Conservation (phyloP, 805 yeast species). For the Candida golubevii region DNA sequence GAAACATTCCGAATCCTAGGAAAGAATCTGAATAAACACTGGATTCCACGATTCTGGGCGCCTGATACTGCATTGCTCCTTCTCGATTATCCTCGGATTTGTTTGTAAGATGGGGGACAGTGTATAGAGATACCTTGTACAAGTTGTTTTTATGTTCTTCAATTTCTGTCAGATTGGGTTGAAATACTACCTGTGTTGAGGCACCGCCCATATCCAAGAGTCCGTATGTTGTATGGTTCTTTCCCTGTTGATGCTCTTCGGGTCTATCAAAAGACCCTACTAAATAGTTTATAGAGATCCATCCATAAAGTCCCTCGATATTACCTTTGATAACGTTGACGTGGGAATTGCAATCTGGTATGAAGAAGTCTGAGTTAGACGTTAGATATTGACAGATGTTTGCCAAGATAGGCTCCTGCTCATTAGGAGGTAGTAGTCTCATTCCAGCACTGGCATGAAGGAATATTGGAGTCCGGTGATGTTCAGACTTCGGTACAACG, state of each 20-base stretch:
- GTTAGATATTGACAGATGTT: slow-evolving; percentile 48
- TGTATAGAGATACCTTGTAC: slow-evolving; percentile 41
- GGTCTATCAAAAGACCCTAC: slow-evolving; percentile 43
- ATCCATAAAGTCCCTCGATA: slow-evolving; percentile 61
- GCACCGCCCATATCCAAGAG: slow-evolving; percentile 63
- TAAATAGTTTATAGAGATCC: slow-evolving; percentile 60
- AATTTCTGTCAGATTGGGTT: slow-evolving; percentile 47
- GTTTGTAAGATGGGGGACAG: slow-evolving; percentile 23
- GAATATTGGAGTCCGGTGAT: slow-evolving; percentile 59
- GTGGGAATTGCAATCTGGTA: slow-evolving; percentile 61
- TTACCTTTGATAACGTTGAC: slow-evolving; percentile 61
- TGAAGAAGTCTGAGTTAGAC: slow-evolving; percentile 43
- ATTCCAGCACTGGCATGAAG: slow-evolving; percentile 70
- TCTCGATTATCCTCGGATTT: not conserved
- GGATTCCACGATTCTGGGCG: slow-evolving; percentile 26
- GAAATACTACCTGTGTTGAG: slow-evolving; percentile 60
- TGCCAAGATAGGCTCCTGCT: slow-evolving; percentile 43
- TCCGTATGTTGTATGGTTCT: slow-evolving; percentile 49
- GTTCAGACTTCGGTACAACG: slow-evolving; percentile 58
- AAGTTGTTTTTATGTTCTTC: slow-evolving; percentile 44
- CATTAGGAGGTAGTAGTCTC: slow-evolving; percentile 51
- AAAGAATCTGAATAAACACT: slow-evolving; percentile 53
- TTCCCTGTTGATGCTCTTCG: slow-evolving; percentile 37
- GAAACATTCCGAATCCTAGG: slow-evolving; percentile 57
- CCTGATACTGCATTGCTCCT: slow-evolving; percentile 1